A percentile compares a stretch with the other conserved stretches of the same genome.
phyloP scores from a whole-genome alignment of 2,329 filamentous ascomycete genomes.

The Cercospora sesami region DNA sequence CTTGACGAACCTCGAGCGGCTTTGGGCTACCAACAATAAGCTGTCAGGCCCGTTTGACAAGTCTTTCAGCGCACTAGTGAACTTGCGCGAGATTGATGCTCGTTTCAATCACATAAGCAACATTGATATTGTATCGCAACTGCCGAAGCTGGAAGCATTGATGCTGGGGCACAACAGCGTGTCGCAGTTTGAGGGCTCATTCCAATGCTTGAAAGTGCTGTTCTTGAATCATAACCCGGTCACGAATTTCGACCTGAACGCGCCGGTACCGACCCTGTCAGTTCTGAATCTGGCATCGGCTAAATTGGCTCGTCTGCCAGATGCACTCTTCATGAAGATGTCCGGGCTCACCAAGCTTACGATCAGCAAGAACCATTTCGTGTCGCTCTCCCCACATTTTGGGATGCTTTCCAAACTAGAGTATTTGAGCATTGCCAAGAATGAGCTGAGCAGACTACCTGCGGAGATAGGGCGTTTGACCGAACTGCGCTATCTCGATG shows the following conservation, averaged over 20 bases:
- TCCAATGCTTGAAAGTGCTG: conserved; percentile 77
- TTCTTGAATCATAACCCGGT: conserved; percentile 94
- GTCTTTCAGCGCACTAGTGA: conserved; percentile 69
- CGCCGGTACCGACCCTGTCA: conserved; percentile 76
- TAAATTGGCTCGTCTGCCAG: conserved; percentile 83
- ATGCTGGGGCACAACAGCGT: conserved; percentile 91
- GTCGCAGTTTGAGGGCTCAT: conserved; percentile 85
- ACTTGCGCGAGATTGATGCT: conserved; percentile 85
- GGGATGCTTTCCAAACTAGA: conserved; percentile 80
- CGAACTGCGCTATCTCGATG: conserved; percentile 81
- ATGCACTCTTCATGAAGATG: conserved; percentile 84
- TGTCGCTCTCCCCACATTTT: conserved; percentile 81
- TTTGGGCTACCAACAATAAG: conserved; percentile 95
- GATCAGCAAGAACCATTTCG: conserved; percentile 93
- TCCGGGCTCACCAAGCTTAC: conserved; percentile 83
- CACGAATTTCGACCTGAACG: conserved; percentile 83
- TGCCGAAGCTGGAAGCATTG: conserved; percentile 84
- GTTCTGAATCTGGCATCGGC: conserved; percentile 86
- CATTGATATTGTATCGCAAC: conserved; percentile 80
- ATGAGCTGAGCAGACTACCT: conserved; percentile 80
- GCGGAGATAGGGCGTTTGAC: conserved; percentile 82
- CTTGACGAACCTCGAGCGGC: conserved; percentile 75
- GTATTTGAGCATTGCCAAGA: conserved; percentile 91
- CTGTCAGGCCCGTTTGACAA: conserved; percentile 71
- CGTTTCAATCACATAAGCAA: conserved; percentile 88